Evolutionary conservation across 331 rosid species (phyloP).

Genomic region (Stylosanthes scabra): DNA sequence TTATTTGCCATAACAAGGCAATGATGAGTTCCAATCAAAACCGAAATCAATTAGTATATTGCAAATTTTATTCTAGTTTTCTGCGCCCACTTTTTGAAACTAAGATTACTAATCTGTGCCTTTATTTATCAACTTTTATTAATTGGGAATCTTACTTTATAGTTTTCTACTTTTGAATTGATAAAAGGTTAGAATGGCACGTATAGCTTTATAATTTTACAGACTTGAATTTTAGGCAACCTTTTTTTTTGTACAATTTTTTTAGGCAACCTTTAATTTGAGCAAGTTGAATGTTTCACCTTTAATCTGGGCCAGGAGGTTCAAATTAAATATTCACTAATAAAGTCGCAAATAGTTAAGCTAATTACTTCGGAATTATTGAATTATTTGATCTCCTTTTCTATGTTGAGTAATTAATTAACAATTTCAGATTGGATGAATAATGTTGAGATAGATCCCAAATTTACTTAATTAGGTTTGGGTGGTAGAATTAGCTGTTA

Average conservation of each 20-base stretch:
- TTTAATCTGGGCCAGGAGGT: neutral
- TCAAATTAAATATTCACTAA: slow-evolving; percentile 32
- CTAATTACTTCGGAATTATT: slow-evolving; percentile 25
- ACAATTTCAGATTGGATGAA: neutral
- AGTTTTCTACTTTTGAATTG: neutral
- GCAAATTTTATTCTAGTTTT: slow-evolving; percentile 40
- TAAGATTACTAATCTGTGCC: slow-evolving; percentile 35
- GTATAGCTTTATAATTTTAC: too few species aligned
- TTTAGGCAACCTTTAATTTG: neutral
- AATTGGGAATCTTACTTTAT: slow-evolving; percentile 39
- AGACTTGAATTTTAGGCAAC: too few species aligned
- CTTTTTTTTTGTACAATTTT: too few species aligned
- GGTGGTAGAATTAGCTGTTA: neutral
- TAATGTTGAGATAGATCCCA: neutral
- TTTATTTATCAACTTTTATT: slow-evolving; percentile 20
- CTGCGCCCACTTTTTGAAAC: slow-evolving; percentile 42
- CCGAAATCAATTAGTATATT: neutral
- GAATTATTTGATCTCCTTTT: slow-evolving; percentile 18
- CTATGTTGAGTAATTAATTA: too few species aligned
- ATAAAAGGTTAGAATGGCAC: slow-evolving; percentile 30
- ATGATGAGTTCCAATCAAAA: slow-evolving; percentile 29
- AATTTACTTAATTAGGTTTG: neutral
- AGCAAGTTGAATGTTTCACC: slow-evolving; percentile 8
- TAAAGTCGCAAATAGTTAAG: neutral
- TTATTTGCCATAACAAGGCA: slow-evolving; percentile 16